These are phyloP conservation scores for Trypanosoma rangeli DNA, from an alignment of 208 protist genomes.

Conservation along the genomic window DNA sequence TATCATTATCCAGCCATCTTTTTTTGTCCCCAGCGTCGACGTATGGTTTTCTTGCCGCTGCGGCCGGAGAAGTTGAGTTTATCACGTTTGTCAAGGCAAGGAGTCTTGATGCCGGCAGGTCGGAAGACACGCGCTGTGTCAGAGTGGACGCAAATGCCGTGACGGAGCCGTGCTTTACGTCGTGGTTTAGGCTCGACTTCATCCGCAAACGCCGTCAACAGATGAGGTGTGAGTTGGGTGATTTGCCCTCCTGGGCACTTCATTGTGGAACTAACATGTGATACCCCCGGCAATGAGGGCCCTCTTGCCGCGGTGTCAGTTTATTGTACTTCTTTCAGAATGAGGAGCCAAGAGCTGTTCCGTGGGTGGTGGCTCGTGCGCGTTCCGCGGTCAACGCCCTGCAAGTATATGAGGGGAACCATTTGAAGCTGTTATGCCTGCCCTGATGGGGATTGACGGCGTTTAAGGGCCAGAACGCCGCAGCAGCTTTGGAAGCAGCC, in stretches of 20 bases:
- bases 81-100: conserved; percentile 8
- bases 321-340: no score
- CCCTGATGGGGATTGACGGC: no score
- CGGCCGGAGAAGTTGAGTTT: conserved; percentile 19
- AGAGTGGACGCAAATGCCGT: conserved; percentile 1
- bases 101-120: background rate
- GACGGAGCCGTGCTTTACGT: conserved; percentile 23
- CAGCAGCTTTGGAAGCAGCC: no score
- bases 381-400: no score
- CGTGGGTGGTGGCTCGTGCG: no score
- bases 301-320: background rate
- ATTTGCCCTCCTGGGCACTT: conserved; percentile 13
- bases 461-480: no score
- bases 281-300: background rate
- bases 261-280: conserved; percentile 14
- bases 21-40: conserved; percentile 33
- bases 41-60: conserved; percentile 34
- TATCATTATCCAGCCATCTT: conserved; percentile 24
- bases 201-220: conserved; percentile 9
- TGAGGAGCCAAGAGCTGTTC: no score
- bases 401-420: no score
- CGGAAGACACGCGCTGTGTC: background rate
- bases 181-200: conserved; percentile 22
- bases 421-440: no score
- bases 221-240: conserved; percentile 9